A percentile compares a stretch with the other conserved stretches of the same genome.
phyloP scores from a whole-genome alignment of 192 early-diverging fungal genomes.

The Gonapodya sp. region DNA sequence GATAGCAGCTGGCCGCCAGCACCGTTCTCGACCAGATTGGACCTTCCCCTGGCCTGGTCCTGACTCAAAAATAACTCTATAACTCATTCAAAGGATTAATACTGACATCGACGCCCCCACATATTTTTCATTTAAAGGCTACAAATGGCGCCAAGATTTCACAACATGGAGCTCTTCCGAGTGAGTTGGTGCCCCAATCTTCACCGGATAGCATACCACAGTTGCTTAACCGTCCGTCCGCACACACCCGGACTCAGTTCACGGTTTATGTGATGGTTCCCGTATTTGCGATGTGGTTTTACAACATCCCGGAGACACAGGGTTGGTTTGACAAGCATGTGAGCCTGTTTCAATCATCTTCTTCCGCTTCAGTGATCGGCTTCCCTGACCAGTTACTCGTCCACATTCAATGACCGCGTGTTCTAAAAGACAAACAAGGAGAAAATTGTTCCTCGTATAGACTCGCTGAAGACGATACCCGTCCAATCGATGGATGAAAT shows the following conservation, averaged over 20 bases:
- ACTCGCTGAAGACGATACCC: neutral
- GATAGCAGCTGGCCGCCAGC: neutral
- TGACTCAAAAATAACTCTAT: too few relatives aligned
- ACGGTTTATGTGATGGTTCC: neutral
- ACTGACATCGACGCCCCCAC: too few relatives aligned
- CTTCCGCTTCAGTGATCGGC: neutral
- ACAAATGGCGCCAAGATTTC: neutral
- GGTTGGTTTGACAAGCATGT: neutral
- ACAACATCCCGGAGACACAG: neutral
- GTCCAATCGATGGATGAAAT: neutral
- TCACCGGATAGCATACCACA: too few relatives aligned
- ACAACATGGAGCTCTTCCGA: neutral
- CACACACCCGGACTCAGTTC: neutral
- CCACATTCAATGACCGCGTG: neutral
- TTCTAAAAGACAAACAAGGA: neutral
- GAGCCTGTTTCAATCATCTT: neutral
- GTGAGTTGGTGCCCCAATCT: neutral
- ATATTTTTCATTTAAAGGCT: neutral
- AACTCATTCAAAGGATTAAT: too few relatives aligned
- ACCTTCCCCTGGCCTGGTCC: too few relatives aligned
- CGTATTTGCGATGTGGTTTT: neutral
- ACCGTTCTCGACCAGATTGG: too few relatives aligned
- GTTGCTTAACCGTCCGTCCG: neutral
- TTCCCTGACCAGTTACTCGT: too few relatives aligned
- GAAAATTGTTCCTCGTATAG: neutral